Percentiles rank a stretch among this genome's conserved stretches.
Conservation (phyloP, 306 rosid genomes). For the Trifolium fragiferum region DNA sequence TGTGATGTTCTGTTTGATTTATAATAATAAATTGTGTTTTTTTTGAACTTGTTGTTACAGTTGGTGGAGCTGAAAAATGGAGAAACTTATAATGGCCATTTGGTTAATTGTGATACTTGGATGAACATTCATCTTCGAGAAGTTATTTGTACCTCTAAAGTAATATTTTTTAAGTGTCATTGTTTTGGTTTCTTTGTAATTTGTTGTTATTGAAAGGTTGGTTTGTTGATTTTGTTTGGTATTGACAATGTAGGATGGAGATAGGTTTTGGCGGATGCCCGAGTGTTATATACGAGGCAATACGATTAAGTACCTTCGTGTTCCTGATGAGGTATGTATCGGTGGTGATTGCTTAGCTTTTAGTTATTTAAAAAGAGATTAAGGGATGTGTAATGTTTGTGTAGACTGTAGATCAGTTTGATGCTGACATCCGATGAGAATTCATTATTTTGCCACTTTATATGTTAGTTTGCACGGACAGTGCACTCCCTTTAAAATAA, state of each 20-base stretch:
- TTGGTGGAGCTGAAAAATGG: conserved; percentile 97
- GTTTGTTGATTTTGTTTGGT: conserved; percentile 3
- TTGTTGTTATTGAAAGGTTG: not conserved
- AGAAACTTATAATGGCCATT: conserved; percentile 97
- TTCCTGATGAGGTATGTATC: conserved; percentile 90
- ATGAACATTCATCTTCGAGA: conserved; percentile 99
- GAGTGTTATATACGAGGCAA: conserved; percentile 97
- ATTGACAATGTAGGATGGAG: conserved; percentile 76
- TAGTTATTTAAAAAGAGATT: not conserved
- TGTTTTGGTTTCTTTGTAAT: not conserved
- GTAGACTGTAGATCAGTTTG: not conserved
- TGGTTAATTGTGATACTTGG: conserved; percentile 99
- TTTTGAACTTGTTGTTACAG: conserved; percentile 48
- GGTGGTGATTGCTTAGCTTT: not conserved
- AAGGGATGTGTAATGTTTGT: not conserved
- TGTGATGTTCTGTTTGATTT: conserved; percentile 17
- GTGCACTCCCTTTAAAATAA: not conserved
- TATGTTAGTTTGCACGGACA: not conserved
- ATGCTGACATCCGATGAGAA: not conserved
- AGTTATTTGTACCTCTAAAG: conserved; percentile 96
- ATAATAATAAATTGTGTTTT: not conserved
- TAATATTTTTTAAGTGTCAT: conserved; percentile 34
- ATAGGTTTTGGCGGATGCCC: conserved; percentile 98
- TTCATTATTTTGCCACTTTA: not conserved
- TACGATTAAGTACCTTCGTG: conserved; percentile 94